These are phyloP conservation scores for Arthrobotrys pseudoclavata DNA, from an alignment of 2,329 filamentous ascomycete species.

Conservation along the genomic window DNA sequence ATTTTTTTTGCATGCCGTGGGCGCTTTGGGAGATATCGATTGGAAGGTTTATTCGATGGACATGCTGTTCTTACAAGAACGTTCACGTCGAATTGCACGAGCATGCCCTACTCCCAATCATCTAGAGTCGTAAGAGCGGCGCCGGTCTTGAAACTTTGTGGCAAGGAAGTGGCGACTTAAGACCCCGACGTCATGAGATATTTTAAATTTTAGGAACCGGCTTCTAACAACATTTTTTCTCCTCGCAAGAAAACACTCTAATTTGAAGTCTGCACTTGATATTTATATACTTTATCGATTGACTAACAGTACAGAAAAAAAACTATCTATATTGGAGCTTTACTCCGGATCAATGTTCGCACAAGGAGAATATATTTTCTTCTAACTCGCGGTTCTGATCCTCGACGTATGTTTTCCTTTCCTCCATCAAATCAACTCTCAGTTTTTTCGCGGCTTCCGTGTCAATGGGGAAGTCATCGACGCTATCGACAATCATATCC, in stretches of 20 bases:
- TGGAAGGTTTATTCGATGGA: too few species aligned
- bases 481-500: conserved; percentile 28
- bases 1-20: too few species aligned
- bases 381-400: conserved; percentile 15
- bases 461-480: conserved; percentile 21
- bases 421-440: conserved; percentile 32
- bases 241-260: not conserved
- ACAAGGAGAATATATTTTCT: conserved; percentile 31
- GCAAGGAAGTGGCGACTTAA: not conserved
- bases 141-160: not conserved
- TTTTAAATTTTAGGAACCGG: conserved; percentile 13
- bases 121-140: too few species aligned
- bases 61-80: too few species aligned
- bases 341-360: conserved; percentile 20
- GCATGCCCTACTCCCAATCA: too few species aligned
- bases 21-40: too few species aligned
- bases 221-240: conserved; percentile 10
- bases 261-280: not conserved
- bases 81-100: too few species aligned
- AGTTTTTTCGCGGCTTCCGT: conserved; percentile 21
- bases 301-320: too few species aligned
- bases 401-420: conserved; percentile 28
- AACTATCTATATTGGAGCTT: too few species aligned
- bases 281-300: too few species aligned
- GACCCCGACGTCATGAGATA: not conserved